Conservation (phyloP, 345 rosid genomes). For the Arabidopsis thaliana region DNA sequence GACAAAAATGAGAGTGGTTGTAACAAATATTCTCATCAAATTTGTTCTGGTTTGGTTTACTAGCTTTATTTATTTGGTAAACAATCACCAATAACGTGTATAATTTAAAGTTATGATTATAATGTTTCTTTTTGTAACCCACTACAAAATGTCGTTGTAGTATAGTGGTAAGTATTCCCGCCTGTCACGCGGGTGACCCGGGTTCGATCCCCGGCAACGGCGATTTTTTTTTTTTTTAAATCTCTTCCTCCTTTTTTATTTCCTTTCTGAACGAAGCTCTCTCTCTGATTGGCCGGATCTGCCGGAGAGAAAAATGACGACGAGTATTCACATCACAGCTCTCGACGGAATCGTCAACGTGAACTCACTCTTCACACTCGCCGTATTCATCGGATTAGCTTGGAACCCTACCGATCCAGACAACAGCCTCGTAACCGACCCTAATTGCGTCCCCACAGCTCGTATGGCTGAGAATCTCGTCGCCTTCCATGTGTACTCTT, state of each 20-base stretch:
- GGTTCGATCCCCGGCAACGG: conserved; percentile 98
- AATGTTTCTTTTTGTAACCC: no score
- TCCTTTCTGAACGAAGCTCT: conserved; percentile 18
- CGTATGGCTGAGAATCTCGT: conserved; percentile 62
- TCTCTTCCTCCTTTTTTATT: neutral
- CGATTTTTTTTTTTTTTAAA: conserved; percentile 25
- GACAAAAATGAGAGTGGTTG: neutral
- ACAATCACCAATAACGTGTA: neutral
- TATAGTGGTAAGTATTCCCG: conserved; percentile 96
- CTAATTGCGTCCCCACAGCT: conserved; percentile 54
- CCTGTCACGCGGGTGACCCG: conserved; percentile 99
- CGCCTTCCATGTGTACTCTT: conserved; percentile 88
- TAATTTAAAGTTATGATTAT: no score
- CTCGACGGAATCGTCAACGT: conserved; percentile 82
- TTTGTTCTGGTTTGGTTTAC: conserved; percentile 29
- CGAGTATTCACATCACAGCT: conserved; percentile 87
- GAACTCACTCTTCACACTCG: conserved; percentile 92
- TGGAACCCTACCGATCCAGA: conserved; percentile 67
- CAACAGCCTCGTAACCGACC: conserved; percentile 52
- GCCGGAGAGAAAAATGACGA: conserved; percentile 51
- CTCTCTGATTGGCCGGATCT: conserved; percentile 27
- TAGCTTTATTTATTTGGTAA: conserved; percentile 2
- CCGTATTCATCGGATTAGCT: conserved; percentile 84
- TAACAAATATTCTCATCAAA: conserved; percentile 10
- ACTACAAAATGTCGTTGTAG: conserved; percentile 71